These are phyloP conservation scores for Dryas integrifolia DNA, from an alignment of 331 rosid species.

Conservation along the genomic window DNA sequence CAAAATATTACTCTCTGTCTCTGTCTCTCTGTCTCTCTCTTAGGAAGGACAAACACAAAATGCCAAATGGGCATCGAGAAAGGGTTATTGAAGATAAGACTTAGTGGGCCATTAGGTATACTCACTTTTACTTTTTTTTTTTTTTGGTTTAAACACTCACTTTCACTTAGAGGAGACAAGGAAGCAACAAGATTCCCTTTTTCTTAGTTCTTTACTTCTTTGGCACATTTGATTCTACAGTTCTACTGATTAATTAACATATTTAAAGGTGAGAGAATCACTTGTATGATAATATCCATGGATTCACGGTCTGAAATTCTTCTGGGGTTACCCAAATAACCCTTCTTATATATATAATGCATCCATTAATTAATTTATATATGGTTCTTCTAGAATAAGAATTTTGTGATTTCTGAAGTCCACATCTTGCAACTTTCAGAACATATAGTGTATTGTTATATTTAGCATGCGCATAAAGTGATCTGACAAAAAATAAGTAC, in stretches of 20 bases:
- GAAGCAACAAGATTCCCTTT: slow-evolving; percentile 32
- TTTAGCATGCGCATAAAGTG: slow-evolving; percentile 77
- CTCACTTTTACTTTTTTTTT: neutral
- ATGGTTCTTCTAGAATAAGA: slow-evolving; percentile 39
- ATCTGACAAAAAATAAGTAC: slow-evolving; percentile 35
- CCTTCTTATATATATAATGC: neutral
- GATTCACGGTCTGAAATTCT: neutral
- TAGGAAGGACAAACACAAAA: slow-evolving; percentile 33
- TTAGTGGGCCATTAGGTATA: slow-evolving; percentile 45
- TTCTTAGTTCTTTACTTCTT: slow-evolving; percentile 32
- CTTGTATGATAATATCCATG: slow-evolving; percentile 33
- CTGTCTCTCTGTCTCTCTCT: neutral
- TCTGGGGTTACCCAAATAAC: slow-evolving; percentile 1
- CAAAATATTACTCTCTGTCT: slow-evolving; percentile 18
- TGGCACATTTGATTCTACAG: slow-evolving; percentile 41
- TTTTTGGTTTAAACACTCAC: slow-evolving; percentile 16
- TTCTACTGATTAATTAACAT: slow-evolving; percentile 28
- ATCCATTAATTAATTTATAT: neutral
- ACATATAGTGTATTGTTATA: neutral
- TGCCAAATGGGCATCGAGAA: slow-evolving; percentile 35
- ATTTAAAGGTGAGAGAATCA: slow-evolving; percentile 25
- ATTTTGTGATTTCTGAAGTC: slow-evolving; percentile 9
- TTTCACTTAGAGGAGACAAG: slow-evolving; percentile 55
- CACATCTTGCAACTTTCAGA: too few relatives aligned
- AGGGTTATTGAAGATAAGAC: slow-evolving; percentile 37